A percentile compares a stretch with the other conserved stretches of the same genome.
phyloP scores from a whole-genome alignment of 768 basidiomycete genomes.

The Serendipita sp. region DNA sequence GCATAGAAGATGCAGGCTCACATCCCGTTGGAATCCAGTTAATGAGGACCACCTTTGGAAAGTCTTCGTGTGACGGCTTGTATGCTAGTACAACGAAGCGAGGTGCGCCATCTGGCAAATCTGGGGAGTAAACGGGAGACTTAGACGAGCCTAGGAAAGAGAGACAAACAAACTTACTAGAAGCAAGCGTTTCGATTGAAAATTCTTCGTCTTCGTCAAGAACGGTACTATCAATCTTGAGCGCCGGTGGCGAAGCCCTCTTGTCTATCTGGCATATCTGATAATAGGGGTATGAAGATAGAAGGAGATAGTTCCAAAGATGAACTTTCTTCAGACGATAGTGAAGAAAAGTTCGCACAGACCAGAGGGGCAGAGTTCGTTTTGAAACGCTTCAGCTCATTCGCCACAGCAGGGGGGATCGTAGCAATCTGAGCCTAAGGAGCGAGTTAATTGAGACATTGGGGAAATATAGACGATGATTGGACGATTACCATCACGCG shows the following conservation, averaged over 20 bases:
- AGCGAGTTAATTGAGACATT: not conserved
- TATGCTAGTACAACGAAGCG: conserved; percentile 76
- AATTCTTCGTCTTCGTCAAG: conserved; percentile 5
- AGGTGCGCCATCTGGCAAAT: conserved; percentile 63
- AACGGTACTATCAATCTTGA: not conserved
- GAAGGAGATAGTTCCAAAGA: not conserved
- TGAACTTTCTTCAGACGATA: too few relatives aligned
- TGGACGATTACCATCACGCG: not conserved
- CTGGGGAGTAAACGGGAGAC: conserved; percentile 23
- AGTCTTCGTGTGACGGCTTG: conserved; percentile 63
- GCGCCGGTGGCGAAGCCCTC: not conserved
- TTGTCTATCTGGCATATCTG: not conserved
- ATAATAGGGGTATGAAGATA: not conserved
- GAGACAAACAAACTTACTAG: not conserved
- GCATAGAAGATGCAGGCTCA: conserved; percentile 57
- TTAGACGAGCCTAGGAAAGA: not conserved
- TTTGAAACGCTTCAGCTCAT: not conserved
- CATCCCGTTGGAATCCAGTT: conserved; percentile 75
- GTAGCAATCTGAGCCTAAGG: not conserved
- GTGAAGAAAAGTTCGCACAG: not conserved
- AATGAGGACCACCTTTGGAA: conserved; percentile 63
- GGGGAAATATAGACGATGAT: not conserved
- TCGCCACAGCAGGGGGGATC: not conserved
- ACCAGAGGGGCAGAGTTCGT: not conserved
- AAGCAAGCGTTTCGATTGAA: not conserved